Evolutionary conservation across 1,284 basidiomycete species (phyloP), one percentile per base, ranked within the genome.

Genomic region (Vanrija humicola): DNA sequence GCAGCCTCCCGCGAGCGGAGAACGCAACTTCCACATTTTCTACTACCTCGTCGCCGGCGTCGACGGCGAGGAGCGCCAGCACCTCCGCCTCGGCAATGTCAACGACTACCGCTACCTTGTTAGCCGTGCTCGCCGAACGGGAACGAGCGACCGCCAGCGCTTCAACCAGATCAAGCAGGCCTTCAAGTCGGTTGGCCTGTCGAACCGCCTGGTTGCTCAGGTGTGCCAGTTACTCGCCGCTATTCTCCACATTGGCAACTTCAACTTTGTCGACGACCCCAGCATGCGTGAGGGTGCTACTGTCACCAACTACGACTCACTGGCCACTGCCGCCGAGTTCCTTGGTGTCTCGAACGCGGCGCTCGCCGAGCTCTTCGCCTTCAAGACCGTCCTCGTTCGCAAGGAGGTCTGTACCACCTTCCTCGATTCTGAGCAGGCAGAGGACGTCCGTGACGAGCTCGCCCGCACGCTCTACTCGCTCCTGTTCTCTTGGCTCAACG

Each of bases 381-480:
- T 93, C 83, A 90, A 88, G 78, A 94, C 92, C 6, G 88, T 90
- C 73, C 79, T 97, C 56, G 86, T 98, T 67, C 88, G 91, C 71
- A 93, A 89, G 77, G 94, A 98, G 76, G 81, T 96, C 16, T 97
- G 92, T 77, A 97, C 94, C 0, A 87, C 97, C 26, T 95, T 98
- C 77, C 84, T 98, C 49, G 92, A 98, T 70, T 86, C 90, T 0
- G 94, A 98, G 67, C 90, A 88, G 48, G 92, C 95, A 2, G 87
- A 90, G 0, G 85, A 88, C 67, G 95, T 97, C 67, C 82, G 93
- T 52, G 95, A 98, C 69, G 90, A 95, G 70, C 86, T 98, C 39
- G 90, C 93, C 16, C 88, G 92, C 70, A 88, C 89, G 0, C 83
- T 98, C 0, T 98, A 98, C 73, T 91, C 90, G 10, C 83, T 98